These are phyloP conservation scores for Tausonia pullulans DNA, from an alignment of 1,284 basidiomycete genomes.

Conservation along the genomic window DNA sequence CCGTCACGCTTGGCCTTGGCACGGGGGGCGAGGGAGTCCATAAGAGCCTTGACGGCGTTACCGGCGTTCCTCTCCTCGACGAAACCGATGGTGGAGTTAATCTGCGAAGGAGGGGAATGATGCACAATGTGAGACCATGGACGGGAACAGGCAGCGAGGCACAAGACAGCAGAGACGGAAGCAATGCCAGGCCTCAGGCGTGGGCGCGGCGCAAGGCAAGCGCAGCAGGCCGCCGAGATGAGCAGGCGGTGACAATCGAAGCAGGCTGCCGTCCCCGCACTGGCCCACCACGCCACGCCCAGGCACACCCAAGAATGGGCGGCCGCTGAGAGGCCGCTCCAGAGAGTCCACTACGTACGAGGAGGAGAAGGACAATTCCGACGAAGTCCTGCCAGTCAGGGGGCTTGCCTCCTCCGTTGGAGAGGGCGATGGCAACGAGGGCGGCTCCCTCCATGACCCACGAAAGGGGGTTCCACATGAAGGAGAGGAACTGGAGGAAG, in stretches of 20 bases:
- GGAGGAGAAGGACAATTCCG: constrained; percentile 80
- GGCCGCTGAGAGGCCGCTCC: no score
- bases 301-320: no score
- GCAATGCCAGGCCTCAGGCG: no score
- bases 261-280: no score
- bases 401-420: constrained; percentile 74
- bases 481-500: constrained; percentile 67
- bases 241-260: no score
- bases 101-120: constrained; percentile 20
- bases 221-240: no score
- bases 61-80: constrained; percentile 94
- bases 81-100: constrained; percentile 97
- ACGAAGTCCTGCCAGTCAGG: constrained; percentile 97
- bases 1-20: constrained; percentile 80
- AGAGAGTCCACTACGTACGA: constrained; percentile 3
- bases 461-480: constrained; percentile 98
- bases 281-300: no score
- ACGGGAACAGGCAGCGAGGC: neutral
- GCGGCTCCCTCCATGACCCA: constrained; percentile 99
- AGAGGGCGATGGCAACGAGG: constrained; percentile 88
- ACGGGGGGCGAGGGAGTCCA: constrained; percentile 98
- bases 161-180: neutral
- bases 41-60: constrained; percentile 96
- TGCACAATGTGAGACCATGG: neutral
- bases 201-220: no score